phyloP scores from a whole-genome alignment of 2,329 filamentous ascomycete species.

The Curvularia sp. region DNA sequence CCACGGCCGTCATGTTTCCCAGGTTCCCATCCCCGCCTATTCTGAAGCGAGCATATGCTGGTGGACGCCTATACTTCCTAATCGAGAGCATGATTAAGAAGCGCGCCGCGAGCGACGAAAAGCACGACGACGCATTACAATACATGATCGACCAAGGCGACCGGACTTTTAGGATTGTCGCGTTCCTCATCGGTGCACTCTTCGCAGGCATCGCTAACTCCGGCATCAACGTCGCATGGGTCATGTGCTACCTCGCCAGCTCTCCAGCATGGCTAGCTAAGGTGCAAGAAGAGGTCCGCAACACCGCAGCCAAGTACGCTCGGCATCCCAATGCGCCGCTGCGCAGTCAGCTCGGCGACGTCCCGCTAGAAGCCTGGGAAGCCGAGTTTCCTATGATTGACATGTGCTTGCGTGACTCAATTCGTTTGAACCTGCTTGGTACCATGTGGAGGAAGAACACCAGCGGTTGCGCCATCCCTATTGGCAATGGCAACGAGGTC shows the following conservation, averaged over 20 bases:
- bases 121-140: slow-evolving; percentile 62
- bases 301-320: slow-evolving; percentile 55
- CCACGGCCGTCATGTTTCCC: slow-evolving; percentile 61
- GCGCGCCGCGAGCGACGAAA: slow-evolving; percentile 53
- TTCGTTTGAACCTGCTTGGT: slow-evolving; percentile 60
- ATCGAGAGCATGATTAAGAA: slow-evolving; percentile 59
- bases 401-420: slow-evolving; percentile 61
- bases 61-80: slow-evolving; percentile 58
- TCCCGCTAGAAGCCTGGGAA: slow-evolving; percentile 64
- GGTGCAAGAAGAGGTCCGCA: slow-evolving; percentile 58
- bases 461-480: slow-evolving; percentile 55
- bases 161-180: slow-evolving; percentile 54
- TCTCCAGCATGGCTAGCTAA: slow-evolving; percentile 56
- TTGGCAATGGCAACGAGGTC: slow-evolving; percentile 56
- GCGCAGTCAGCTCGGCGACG: slow-evolving; percentile 50
- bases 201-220: slow-evolving; percentile 67
- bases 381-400: slow-evolving; percentile 62
- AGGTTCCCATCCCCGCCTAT: slow-evolving; percentile 58
- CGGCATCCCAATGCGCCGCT: slow-evolving; percentile 45
- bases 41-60: slow-evolving; percentile 55
- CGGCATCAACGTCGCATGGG: slow-evolving; percentile 63
- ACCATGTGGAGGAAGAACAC: slow-evolving; percentile 62
- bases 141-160: slow-evolving; percentile 61
- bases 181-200: slow-evolving; percentile 61
- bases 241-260: slow-evolving; percentile 40